These are phyloP conservation scores for Pythium plurisporium DNA, from an alignment of 352 stramenopile genomes.

Conservation along the genomic window DNA sequence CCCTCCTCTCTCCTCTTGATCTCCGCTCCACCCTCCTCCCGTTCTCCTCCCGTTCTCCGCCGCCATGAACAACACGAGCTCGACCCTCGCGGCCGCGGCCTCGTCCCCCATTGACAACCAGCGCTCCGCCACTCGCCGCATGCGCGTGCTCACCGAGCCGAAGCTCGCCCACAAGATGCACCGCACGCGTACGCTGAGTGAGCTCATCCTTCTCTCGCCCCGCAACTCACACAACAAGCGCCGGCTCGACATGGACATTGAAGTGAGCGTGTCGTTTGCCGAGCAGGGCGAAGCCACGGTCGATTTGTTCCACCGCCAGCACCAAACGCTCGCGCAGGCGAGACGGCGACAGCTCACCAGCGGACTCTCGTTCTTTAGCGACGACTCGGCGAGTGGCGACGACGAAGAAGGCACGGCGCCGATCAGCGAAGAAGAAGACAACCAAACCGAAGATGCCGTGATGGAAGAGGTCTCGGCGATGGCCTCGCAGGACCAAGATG, in stretches of 20 bases:
- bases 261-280: slow-evolving; percentile 64
- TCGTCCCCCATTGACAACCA: neutral
- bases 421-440: slow-evolving; percentile 24
- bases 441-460: slow-evolving; percentile 24
- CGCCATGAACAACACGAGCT: too few relatives aligned
- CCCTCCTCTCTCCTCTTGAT: neutral
- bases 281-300: slow-evolving; percentile 60
- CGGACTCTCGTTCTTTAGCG: too few relatives aligned
- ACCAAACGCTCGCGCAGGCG: slow-evolving; percentile 7
- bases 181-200: slow-evolving; percentile 66
- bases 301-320: slow-evolving; percentile 36
- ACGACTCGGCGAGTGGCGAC: slow-evolving; percentile 28
- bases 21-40: neutral
- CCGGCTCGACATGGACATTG: slow-evolving; percentile 84
- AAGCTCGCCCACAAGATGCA: slow-evolving; percentile 86
- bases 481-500: slow-evolving; percentile 5
- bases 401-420: too few relatives aligned
- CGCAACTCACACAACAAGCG: slow-evolving; percentile 58
- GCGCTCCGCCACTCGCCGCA: slow-evolving; percentile 21
- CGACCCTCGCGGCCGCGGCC: too few relatives aligned
- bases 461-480: slow-evolving; percentile 26
- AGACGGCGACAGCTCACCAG: slow-evolving; percentile 16
- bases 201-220: slow-evolving; percentile 72
- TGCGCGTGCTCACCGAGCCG: slow-evolving; percentile 81
- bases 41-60: neutral